phyloP scores from a whole-genome alignment of 805 yeast genomes.

The Yamadazyma takamatsuzukensis region DNA sequence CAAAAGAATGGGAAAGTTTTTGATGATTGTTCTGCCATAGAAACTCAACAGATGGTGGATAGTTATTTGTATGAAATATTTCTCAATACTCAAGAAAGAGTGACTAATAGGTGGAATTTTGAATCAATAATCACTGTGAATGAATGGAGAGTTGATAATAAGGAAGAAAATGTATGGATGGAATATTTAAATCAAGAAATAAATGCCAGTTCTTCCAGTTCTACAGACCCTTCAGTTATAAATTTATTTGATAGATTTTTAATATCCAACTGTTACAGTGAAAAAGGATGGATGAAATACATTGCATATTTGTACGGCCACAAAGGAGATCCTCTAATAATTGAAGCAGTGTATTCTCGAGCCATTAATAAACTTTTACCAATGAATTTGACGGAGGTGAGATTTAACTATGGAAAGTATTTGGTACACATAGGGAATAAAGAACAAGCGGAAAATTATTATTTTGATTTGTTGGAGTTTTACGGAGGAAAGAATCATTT shows the following conservation, averaged over 20 bases:
- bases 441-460: constrained; percentile 23
- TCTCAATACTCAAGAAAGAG: constrained; percentile 45
- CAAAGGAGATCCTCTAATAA: constrained; percentile 18
- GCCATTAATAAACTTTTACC: constrained; percentile 45
- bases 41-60: constrained; percentile 40
- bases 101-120: constrained; percentile 62
- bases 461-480: constrained; percentile 21
- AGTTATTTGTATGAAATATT: constrained; percentile 43
- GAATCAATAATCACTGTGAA: constrained; percentile 63
- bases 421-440: constrained; percentile 15
- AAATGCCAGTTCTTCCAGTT: constrained; percentile 1
- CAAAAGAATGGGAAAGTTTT: constrained; percentile 19
- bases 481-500: constrained; percentile 17
- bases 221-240: constrained; percentile 30
- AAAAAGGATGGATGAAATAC: constrained; percentile 68
- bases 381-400: constrained; percentile 17
- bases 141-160: constrained; percentile 46
- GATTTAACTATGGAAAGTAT: constrained; percentile 24
- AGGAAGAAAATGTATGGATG: constrained; percentile 54
- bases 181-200: constrained; percentile 58
- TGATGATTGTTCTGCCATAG: constrained; percentile 28
- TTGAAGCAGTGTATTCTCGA: constrained; percentile 46
- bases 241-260: constrained; percentile 70
- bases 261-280: constrained; percentile 59
- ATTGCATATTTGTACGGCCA: constrained; percentile 44